Conservation (phyloP, 257 asterid genomes). For the Marsdenia floribunda region DNA sequence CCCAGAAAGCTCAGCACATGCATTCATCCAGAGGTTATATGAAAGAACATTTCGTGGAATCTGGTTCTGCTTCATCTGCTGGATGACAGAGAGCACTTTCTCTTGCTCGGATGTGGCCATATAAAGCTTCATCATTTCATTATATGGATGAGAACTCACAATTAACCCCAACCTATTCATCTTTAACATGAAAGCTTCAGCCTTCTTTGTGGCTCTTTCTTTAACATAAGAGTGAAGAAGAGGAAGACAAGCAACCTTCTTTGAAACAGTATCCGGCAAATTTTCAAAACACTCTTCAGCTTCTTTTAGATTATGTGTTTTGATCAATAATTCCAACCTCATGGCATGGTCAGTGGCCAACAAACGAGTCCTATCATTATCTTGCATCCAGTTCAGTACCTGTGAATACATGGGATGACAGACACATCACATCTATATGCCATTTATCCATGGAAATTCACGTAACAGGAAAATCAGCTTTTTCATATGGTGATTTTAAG, state of each 20-base stretch:
- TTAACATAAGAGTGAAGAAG: conserved; percentile 32
- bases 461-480: too few species aligned
- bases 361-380: conserved; percentile 19
- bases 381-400: conserved; percentile 34
- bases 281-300: conserved; percentile 34
- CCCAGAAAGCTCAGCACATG: conserved; percentile 30
- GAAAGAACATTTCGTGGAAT: conserved; percentile 35
- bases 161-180: conserved; percentile 25
- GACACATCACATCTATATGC: background rate
- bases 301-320: conserved; percentile 18
- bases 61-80: conserved; percentile 32
- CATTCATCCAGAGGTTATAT: conserved; percentile 41
- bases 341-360: conserved; percentile 24
- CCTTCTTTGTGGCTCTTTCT: conserved; percentile 30
- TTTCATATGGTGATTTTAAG: background rate
- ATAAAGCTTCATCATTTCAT: conserved; percentile 47
- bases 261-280: conserved; percentile 21
- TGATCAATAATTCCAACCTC: conserved; percentile 23
- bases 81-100: conserved; percentile 31
- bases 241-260: conserved; percentile 32
- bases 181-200: conserved; percentile 34
- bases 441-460: background rate
- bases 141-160: conserved; percentile 31
- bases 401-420: conserved; percentile 5
- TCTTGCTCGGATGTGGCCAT: conserved; percentile 28